Base-by-base conservation (phyloP, 768 basidiomycete species). In the Hysterangium stoloniferum region DNA sequence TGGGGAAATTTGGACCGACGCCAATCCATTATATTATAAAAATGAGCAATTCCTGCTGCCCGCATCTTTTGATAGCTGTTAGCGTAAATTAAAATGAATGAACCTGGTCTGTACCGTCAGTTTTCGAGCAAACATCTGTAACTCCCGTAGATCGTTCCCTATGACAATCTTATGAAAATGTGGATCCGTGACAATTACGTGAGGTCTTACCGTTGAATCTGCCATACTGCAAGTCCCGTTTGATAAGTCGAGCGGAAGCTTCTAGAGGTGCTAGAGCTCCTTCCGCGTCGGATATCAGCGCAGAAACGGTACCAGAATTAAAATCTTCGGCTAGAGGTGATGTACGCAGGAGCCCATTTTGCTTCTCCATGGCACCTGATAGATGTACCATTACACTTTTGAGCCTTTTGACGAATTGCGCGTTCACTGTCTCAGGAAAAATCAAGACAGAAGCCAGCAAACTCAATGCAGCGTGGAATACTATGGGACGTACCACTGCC, bases 11-110 rank as follows among this genome's bases (percentile, higher is more conserved):
- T 71, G 57, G 81, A 78, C 35, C 78, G 64, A 17, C 72, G 74
- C 0, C 82, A 77, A 55, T 86, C 81, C 8, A 84, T 73, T n/a
- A 86, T 59, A 0, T 62, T 64, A 54, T 82, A 86, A 58, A 83
- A 86, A 33, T 75, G 61, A 17, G 64, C 67, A 71, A 86, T 70
- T 15, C 85, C 85, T 54, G 80, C 71, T n/a, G 76, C 74, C 6
- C 79, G 68, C 9, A 75, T 29, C 54, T 55, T 22, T 11, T 45
- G 1, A 13, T 0, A 15, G 27, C 77, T 4, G 73, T 71, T 54
- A 85, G 68, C 4, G 15, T 45, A 33, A 17, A 46, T 35, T 36
- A 32, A 22, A 4, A 22, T 20, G 20, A 34, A 34, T 17, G 37
- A 32, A 12, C 31, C 25, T 48, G 3, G 25, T 12, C 17, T 32